Conservation (phyloP, 345 rosid species). For the Hibiscus syriacus region DNA sequence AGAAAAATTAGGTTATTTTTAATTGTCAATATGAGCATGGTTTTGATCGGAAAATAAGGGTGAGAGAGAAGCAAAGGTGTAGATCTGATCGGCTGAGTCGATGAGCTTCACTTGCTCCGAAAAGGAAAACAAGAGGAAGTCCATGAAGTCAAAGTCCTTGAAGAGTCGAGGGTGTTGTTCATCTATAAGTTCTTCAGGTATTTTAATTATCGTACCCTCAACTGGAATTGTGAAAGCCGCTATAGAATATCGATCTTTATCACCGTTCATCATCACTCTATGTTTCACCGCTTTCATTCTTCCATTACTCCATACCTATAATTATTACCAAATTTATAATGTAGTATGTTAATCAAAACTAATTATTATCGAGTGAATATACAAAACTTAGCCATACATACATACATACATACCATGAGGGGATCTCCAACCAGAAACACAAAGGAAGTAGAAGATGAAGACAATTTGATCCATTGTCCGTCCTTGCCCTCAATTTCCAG, state of each 20-base stretch:
- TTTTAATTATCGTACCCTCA: conserved; percentile 5
- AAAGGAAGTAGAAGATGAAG: conserved; percentile 2
- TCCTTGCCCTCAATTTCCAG: neutral
- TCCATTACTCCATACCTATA: conserved; percentile 12
- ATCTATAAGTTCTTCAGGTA: conserved; percentile 10
- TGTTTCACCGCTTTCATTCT: conserved; percentile 3
- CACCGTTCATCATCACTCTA: neutral
- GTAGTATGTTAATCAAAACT: no score
- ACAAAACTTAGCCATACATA: no score
- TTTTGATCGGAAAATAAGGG: neutral
- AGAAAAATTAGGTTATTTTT: no score
- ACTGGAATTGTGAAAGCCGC: conserved; percentile 8
- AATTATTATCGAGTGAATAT: no score
- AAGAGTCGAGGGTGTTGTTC: conserved; percentile 11
- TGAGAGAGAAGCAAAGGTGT: neutral
- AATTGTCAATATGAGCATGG: neutral
- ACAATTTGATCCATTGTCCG: neutral
- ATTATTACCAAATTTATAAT: no score
- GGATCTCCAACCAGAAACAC: conserved; percentile 10
- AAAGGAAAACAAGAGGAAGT: neutral
- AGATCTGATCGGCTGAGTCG: neutral
- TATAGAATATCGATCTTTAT: conserved; percentile 5
- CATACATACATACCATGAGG: neutral
- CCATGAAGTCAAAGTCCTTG: conserved; percentile 11
- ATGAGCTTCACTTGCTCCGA: neutral